phyloP scores from a whole-genome alignment of 306 rosid genomes.

The Hippophae rhamnoides region DNA sequence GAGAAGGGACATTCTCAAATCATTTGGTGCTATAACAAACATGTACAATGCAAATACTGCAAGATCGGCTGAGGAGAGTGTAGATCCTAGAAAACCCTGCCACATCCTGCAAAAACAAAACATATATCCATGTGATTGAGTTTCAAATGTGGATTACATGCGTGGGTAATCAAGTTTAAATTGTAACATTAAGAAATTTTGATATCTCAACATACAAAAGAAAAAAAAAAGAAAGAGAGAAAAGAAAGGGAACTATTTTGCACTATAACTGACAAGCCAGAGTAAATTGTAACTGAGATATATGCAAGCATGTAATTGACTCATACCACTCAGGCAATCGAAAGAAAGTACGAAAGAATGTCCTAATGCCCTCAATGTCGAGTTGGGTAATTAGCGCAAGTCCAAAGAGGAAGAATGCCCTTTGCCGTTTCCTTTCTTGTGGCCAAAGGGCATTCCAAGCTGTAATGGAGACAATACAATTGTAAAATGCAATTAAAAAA shows the following conservation, averaged over 20 bases:
- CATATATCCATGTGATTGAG: conserved; percentile 4
- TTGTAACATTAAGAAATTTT: too few relatives aligned
- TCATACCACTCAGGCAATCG: conserved; percentile 75
- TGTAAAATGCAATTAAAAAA: background rate
- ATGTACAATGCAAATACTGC: conserved; percentile 65
- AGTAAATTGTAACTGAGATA: conserved; percentile 1
- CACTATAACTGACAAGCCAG: background rate
- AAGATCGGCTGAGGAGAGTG: conserved; percentile 77
- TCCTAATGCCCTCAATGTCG: conserved; percentile 82
- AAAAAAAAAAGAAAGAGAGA: background rate
- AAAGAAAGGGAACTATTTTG: too few relatives aligned
- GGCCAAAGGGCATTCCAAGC: conserved; percentile 98
- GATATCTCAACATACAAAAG: too few relatives aligned
- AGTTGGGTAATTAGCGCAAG: conserved; percentile 74
- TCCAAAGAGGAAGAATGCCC: conserved; percentile 93
- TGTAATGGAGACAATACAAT: conserved; percentile 18
- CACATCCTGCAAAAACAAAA: conserved; percentile 68
- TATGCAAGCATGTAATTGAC: conserved; percentile 9
- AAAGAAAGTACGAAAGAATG: conserved; percentile 90
- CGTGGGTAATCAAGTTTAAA: too few relatives aligned
- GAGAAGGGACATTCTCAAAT: conserved; percentile 74
- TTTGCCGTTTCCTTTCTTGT: conserved; percentile 90
- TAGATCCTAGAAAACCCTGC: conserved; percentile 93
- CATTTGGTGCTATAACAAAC: conserved; percentile 86
- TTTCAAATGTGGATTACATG: too few relatives aligned